phyloP scores from a whole-genome alignment of 2,329 filamentous ascomycete genomes.

The Rutstroemia sp. region DNA sequence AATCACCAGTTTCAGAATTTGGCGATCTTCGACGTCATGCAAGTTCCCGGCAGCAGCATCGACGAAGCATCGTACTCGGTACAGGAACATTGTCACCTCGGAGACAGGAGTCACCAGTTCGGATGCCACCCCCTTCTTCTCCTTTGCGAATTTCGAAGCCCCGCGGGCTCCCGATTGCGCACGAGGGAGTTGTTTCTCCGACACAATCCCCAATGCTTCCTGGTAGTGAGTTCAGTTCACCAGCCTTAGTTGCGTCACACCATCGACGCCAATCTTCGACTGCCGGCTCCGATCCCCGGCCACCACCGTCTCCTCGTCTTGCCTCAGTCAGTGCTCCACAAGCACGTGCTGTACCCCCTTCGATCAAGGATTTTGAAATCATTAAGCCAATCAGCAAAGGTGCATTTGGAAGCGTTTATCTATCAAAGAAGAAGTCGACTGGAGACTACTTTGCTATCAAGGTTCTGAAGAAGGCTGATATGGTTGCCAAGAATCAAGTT shows the following conservation, averaged over 20 bases:
- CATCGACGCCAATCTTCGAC: constrained; percentile 90
- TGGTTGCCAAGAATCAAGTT: constrained; percentile 99
- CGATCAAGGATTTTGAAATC: constrained; percentile 98
- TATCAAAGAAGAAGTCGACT: constrained; percentile 97
- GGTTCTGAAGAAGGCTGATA: constrained; percentile 98
- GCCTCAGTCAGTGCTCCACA: constrained; percentile 71
- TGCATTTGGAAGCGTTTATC: constrained; percentile 93
- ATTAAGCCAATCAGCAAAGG: constrained; percentile 99
- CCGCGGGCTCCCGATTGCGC: constrained; percentile 49
- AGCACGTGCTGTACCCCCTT: constrained; percentile 81
- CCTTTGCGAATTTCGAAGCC: constrained; percentile 82
- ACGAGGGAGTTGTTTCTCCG: constrained; percentile 70
- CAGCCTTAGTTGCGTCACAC: constrained; percentile 56
- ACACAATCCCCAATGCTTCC: constrained; percentile 84
- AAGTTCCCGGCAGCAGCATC: constrained; percentile 75
- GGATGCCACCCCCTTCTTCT: constrained; percentile 68
- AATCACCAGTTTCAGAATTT: constrained; percentile 86
- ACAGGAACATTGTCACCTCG: constrained; percentile 72
- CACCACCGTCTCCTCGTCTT: constrained; percentile 76
- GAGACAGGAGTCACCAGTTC: constrained; percentile 82
- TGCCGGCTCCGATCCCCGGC: constrained; percentile 61
- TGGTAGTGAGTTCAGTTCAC: constrained; percentile 73
- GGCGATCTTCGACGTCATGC: constrained; percentile 67
- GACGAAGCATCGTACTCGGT: constrained; percentile 71
- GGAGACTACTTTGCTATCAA: constrained; percentile 99